Conservation (phyloP, 2,329 filamentous ascomycete genomes). For the Peltaster fructicola region DNA sequence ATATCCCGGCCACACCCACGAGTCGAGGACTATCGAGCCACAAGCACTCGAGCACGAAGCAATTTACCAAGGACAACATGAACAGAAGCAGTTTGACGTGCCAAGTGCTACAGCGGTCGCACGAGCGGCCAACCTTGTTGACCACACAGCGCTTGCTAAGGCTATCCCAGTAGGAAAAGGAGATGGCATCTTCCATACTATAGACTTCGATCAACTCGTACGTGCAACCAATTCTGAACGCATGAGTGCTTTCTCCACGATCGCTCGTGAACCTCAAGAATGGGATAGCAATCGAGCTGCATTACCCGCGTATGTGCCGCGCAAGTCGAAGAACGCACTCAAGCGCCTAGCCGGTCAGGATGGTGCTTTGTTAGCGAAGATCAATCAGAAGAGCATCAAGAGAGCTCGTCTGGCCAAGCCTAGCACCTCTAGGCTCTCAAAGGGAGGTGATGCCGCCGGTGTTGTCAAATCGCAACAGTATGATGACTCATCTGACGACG, state of each 20-base stretch:
- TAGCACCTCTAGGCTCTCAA: slow-evolving; percentile 1
- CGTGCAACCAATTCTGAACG: slow-evolving; percentile 27
- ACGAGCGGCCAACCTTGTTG: no score
- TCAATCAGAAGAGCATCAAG: slow-evolving; percentile 18
- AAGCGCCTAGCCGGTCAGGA: slow-evolving; percentile 25
- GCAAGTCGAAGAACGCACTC: slow-evolving; percentile 30
- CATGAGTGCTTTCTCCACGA: slow-evolving; percentile 26
- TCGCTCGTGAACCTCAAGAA: slow-evolving; percentile 25
- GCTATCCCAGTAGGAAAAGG: slow-evolving; percentile 14
- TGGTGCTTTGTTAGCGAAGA: slow-evolving; percentile 22
- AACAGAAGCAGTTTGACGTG: no score
- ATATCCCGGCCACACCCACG: slow-evolving; percentile 7
- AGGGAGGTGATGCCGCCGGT: slow-evolving; percentile 1
- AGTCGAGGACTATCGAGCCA: slow-evolving; percentile 14
- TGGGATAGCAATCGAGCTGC: slow-evolving; percentile 28
- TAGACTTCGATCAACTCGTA: slow-evolving; percentile 23
- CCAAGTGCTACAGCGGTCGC: no score
- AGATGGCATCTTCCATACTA: slow-evolving; percentile 23
- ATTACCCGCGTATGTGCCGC: slow-evolving; percentile 24
- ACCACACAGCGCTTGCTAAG: slow-evolving; percentile 12
- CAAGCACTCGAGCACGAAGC: slow-evolving; percentile 14
- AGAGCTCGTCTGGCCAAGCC: slow-evolving; percentile 6
- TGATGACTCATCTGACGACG: slow-evolving; percentile 27
- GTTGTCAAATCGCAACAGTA: no score
- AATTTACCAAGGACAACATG: no score